These are phyloP conservation scores for Phaffomyces thermotolerans DNA, from an alignment of 805 yeast genomes.

Conservation along the genomic window DNA sequence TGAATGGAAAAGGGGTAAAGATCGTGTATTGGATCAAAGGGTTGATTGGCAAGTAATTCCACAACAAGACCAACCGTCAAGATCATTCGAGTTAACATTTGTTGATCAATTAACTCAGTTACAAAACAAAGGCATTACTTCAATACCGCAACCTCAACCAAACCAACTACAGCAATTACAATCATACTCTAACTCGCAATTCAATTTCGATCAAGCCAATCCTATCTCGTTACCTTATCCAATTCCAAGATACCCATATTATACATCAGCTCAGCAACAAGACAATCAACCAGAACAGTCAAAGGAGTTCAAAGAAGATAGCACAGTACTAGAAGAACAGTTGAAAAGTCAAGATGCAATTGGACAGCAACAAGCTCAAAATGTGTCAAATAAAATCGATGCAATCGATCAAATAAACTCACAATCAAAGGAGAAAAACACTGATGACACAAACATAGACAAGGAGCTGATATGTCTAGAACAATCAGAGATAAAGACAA, in stretches of 20 bases:
- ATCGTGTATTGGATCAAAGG: neutral
- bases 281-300: too few species aligned
- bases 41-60: neutral
- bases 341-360: conserved; percentile 2
- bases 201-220: too few species aligned
- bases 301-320: too few species aligned
- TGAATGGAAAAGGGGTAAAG: conserved; percentile 22
- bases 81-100: conserved; percentile 4
- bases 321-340: too few species aligned
- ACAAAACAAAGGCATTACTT: neutral
- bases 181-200: neutral
- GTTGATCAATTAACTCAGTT: conserved; percentile 3
- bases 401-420: neutral
- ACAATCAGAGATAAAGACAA: too few species aligned
- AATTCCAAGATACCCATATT: neutral
- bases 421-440: too few species aligned
- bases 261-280: conserved; percentile 4
- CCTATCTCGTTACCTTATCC: neutral
- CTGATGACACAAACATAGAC: too few species aligned
- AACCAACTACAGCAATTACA: conserved; percentile 2
- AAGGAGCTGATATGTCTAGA: too few species aligned
- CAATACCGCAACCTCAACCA: conserved; percentile 8
- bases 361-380: conserved; percentile 3
- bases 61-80: neutral
- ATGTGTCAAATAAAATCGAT: neutral